Evolutionary conservation across 2,329 filamentous ascomycete species (phyloP), one percentile per base, ranked within the genome.

Genomic region (Beauveria australis): DNA sequence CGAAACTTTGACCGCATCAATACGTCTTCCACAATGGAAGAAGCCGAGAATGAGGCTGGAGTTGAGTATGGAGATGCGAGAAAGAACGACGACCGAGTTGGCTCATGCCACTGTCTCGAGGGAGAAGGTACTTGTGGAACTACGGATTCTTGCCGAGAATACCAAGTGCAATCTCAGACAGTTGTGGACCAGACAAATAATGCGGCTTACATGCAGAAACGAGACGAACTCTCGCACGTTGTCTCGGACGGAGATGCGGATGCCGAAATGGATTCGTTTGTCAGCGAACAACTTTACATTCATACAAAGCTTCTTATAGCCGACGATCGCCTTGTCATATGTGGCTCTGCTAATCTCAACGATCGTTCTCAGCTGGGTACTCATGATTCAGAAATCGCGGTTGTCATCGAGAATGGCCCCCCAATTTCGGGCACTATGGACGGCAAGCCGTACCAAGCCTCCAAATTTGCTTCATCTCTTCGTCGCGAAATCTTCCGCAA

Each of bases 321-420:
- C 49, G 91, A 96, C 69, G 92, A 96, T 71, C 81, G 84, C 8
- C 80, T 89, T 54, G 89, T 91, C 61, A 92, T 96, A 65, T 92
- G 89, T 71, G 91, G 92, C 64, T 91, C 74, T 14, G 80, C 79
- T 65, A 82, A 81, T 67, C 73, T 83, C 61, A 83, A 85, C 69
- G 79, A 83, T 67, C 78, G 81, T 62, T 92, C 88, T 3, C 89
- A 96, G 75, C 82, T 95, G 4, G 91, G 91, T 41, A 81, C 84
- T 61, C 91, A 94, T 73, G 92, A 96, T 75, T 91, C 87, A 1
- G 92, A 96, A 71, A 91, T 96, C 60, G 91, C 91, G n/a, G 89
- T 95, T 64, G 81, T 95, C 61, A 89, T 96, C 68, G 88, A 94
- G 71, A 91, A 95, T 70, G 82, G 85, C 2, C 83, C 86, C 1